Conservation (phyloP, 2,329 filamentous ascomycete species). For the Cryphonectria nitschkei region DNA sequence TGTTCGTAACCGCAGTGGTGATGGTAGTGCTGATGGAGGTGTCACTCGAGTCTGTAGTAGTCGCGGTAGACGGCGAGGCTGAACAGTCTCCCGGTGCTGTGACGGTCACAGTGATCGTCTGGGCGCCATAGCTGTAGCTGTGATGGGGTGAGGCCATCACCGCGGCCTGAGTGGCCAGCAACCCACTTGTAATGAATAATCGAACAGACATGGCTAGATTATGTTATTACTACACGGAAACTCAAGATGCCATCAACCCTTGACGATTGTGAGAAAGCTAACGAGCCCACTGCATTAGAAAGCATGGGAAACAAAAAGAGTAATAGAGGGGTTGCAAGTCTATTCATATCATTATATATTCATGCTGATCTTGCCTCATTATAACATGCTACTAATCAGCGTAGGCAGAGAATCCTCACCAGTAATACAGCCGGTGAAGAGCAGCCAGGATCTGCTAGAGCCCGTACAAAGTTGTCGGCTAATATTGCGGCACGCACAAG, state of each 20-base stretch:
- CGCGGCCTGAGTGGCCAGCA: background rate
- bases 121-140: background rate
- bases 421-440: background rate
- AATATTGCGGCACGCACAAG: background rate
- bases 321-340: background rate
- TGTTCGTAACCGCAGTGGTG: background rate
- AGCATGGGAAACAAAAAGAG: background rate
- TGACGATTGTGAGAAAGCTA: background rate
- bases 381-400: background rate
- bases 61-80: background rate
- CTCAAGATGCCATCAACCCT: background rate
- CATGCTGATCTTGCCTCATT: background rate
- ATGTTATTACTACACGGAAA: background rate
- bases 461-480: background rate
- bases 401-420: background rate
- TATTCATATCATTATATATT: background rate
- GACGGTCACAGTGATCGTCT: constrained; percentile 3
- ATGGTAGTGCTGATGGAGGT: background rate
- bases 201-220: background rate
- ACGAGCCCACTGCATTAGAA: background rate
- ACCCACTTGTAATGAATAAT: background rate
- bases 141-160: constrained; percentile 7
- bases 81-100: background rate
- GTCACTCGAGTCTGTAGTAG: background rate
- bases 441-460: background rate